Base-by-base conservation (phyloP, 2,329 filamentous ascomycete genomes). In the Thyridium curvatum region DNA sequence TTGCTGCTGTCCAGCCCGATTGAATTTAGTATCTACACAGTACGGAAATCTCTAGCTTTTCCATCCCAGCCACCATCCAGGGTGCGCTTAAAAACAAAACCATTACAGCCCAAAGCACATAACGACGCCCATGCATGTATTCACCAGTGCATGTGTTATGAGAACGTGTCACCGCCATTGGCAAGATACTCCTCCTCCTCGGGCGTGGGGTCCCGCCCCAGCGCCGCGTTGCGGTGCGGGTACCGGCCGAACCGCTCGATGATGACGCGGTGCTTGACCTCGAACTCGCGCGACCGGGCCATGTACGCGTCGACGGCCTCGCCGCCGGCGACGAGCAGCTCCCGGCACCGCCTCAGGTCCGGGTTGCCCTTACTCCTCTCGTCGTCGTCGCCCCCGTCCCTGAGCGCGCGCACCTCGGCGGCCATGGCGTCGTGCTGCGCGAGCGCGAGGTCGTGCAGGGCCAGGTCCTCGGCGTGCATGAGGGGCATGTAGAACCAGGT, bases 401-500 rank as follows among this genome's bases (percentile, higher is more conserved):
- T 61, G 21, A 26, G 21, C 6, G 21, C 21, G 21, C 21, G 56
- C 15, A 61, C 53, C 5, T 47, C 44, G 0, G 57, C 40, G 4
- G 63, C 58, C 18, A 53, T 39, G 9, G 70, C 53, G 41, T 80
- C 77, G 4, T 60, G 55, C 0, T 56, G 21, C 21, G 21, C 21
- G n/a, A 26, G 21, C 21, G 21, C 21, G 21, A 26, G 21, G 21
- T 26, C 21, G 21, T 26, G 21, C 21, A 26, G 21, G 6, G 21
- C 21, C 1, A 68, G 37, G 16, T 69, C 57, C 51, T 82, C 77
- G 0, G 72, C 71, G 53, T 84, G 79, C 65, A 74, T 69, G 6
- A 82, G 55, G 1, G 79, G 77, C 49, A 82, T 56, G 48, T 71
- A 71, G 49, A 82, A 74, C 76, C 78, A 84, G 15, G 58, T 55